Evolutionary conservation across 805 yeast genomes (phyloP).

Genomic region (Kazachstania psychrophila): DNA sequence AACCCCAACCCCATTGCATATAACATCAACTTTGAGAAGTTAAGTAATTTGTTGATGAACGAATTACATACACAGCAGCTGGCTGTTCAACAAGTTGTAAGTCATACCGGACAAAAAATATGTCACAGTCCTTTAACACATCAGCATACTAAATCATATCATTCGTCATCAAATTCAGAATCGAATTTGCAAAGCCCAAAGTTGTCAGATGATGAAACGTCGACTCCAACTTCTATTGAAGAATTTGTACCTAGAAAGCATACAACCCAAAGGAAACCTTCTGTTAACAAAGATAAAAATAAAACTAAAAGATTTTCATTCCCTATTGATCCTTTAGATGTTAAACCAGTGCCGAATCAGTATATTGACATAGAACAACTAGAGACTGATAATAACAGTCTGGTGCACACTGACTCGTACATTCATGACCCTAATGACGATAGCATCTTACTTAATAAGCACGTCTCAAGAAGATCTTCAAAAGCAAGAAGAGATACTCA

Average conservation of each 20-base stretch:
- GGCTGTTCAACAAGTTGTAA: no score
- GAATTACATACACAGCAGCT: no score
- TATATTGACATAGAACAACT: not conserved
- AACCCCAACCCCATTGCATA: no score
- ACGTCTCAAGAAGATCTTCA: conserved; percentile 15
- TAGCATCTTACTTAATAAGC: conserved; percentile 30
- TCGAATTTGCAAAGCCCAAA: conserved; percentile 19
- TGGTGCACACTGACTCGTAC: conserved; percentile 28
- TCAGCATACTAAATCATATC: conserved; percentile 13
- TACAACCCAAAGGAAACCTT: no score
- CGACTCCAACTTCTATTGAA: conserved; percentile 10
- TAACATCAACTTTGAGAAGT: no score
- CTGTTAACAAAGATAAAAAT: no score
- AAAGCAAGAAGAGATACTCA: conserved; percentile 14
- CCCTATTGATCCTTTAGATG: conserved; percentile 3
- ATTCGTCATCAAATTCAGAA: conserved; percentile 19
- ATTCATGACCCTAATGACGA: conserved; percentile 30
- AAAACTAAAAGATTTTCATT: no score
- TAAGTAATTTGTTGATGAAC: no score
- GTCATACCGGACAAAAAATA: no score
- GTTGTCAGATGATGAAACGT: conserved; percentile 12
- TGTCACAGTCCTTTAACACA: conserved; percentile 2
- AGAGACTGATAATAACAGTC: conserved; percentile 6
- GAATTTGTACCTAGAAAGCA: conserved; percentile 2
- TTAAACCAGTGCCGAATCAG: not conserved